Base-by-base conservation (phyloP, 2,329 filamentous ascomycete genomes). In the Nectriaceae sp. region DNA sequence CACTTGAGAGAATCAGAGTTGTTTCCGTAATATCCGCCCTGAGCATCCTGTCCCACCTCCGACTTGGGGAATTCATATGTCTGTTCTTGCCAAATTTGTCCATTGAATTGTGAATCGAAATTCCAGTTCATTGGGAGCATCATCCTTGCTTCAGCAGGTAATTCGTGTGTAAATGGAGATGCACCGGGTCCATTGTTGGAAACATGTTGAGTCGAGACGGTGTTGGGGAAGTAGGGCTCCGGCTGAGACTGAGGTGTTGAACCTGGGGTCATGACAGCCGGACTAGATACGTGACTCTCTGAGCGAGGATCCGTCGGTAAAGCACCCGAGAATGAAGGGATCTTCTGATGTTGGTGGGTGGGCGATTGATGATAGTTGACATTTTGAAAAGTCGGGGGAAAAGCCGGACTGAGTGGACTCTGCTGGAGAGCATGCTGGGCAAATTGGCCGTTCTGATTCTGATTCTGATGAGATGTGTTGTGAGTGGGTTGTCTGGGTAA, bases 91-190 rank as follows among this genome's bases (percentile, higher is more conserved):
- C n/a, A n/a, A n/a, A n/a, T n/a, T n/a, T n/a, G n/a, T n/a, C n/a
- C n/a, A n/a, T n/a, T n/a, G n/a, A n/a, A n/a, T n/a, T n/a, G n/a
- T n/a, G n/a, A n/a, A n/a, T n/a, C n/a, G n/a, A n/a, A n/a, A n/a
- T n/a, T n/a, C n/a, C n/a, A n/a, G n/a, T n/a, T n/a, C n/a, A n/a
- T n/a, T n/a, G n/a, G n/a, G n/a, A n/a, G n/a, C n/a, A n/a, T n/a
- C n/a, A 73, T 70, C 55, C 70, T 74, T 2, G 70, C 67, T 41
- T 77, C 74, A 2, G 68, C 54, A 0, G 75, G 67, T 5, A 77
- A 55, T 49, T 75, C 69, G 0, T 71, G 58, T 0, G 74, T 76
- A 43, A 77, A 77, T 1, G 61, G 62, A 1, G 73, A 75, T 1
- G 53, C 52, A 3, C 55, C 54, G 1, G 63, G 47, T 31, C 54